Evolutionary conservation across 257 asterid genomes (phyloP).

Genomic region (Phtheirospermum japonicum): DNA sequence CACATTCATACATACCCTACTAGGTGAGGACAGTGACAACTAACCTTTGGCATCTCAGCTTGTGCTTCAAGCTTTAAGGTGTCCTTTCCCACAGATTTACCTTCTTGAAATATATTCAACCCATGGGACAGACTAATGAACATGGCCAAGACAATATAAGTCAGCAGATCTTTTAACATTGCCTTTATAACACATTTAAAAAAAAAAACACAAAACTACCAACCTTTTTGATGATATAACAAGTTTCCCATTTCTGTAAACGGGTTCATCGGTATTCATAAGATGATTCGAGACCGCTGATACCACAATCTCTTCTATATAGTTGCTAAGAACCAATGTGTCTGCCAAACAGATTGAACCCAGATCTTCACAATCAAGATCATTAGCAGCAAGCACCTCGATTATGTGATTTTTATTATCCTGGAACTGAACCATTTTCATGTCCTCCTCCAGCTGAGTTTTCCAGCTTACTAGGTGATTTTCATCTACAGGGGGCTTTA

Average conservation of each 20-base stretch:
- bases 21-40: slow-evolving; percentile 12
- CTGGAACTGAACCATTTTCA: slow-evolving; percentile 73
- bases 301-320: slow-evolving; percentile 82
- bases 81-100: slow-evolving; percentile 49
- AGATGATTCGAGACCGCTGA: slow-evolving; percentile 85
- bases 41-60: slow-evolving; percentile 57
- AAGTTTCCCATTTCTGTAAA: slow-evolving; percentile 84
- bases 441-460: slow-evolving; percentile 77
- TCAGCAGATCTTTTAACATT: slow-evolving; percentile 32
- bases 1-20: background rate
- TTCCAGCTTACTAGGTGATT: slow-evolving; percentile 74
- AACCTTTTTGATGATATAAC: slow-evolving; percentile 76
- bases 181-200: background rate
- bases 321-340: slow-evolving; percentile 66
- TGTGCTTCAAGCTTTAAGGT: slow-evolving; percentile 53
- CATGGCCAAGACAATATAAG: slow-evolving; percentile 31
- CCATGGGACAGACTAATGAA: slow-evolving; percentile 69
- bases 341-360: slow-evolving; percentile 72
- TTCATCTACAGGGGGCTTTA: slow-evolving; percentile 79
- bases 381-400: slow-evolving; percentile 85
- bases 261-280: slow-evolving; percentile 63
- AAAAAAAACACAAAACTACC: too few relatives aligned
- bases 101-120: slow-evolving; percentile 66
- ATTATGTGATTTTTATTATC: slow-evolving; percentile 76
- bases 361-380: slow-evolving; percentile 75